Conservation (phyloP, 805 yeast genomes). For the Peterozyma xylosa region DNA sequence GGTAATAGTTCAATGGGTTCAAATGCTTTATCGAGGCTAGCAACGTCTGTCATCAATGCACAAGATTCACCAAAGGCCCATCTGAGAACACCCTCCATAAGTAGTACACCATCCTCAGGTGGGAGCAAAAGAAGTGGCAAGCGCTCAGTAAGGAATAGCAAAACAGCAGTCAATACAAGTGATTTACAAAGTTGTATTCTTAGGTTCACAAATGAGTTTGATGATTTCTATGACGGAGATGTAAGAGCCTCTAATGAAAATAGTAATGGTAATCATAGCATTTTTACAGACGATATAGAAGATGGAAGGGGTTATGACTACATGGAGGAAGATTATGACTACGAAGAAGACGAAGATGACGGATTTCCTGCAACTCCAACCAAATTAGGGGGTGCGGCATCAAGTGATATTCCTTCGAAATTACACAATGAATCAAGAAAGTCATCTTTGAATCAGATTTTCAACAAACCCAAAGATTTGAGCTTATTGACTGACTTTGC, state of each 20-base stretch:
- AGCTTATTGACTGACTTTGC: not conserved
- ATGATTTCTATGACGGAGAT: slow-evolving; percentile 23
- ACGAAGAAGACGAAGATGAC: slow-evolving; percentile 11
- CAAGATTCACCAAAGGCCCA: slow-evolving; percentile 13
- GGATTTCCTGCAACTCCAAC: slow-evolving; percentile 38
- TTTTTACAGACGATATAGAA: slow-evolving; percentile 17
- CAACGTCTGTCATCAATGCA: slow-evolving; percentile 20
- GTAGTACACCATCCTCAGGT: slow-evolving; percentile 4
- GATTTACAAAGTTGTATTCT: slow-evolving; percentile 32
- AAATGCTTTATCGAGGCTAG: slow-evolving; percentile 17
- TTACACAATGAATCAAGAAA: slow-evolving; percentile 9
- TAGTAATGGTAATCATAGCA: slow-evolving; percentile 15
- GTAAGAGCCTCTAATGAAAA: too few relatives aligned
- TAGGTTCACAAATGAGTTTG: slow-evolving; percentile 32
- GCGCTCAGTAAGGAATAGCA: slow-evolving; percentile 2
- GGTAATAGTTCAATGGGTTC: slow-evolving; percentile 2
- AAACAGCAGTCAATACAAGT: slow-evolving; percentile 23
- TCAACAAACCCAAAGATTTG: not conserved
- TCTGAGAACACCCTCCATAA: slow-evolving; percentile 13
- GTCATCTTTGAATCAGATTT: not conserved
- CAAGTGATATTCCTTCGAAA: slow-evolving; percentile 11
- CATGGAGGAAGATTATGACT: slow-evolving; percentile 7
- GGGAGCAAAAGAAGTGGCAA: slow-evolving; percentile 1
- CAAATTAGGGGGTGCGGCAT: slow-evolving; percentile 17
- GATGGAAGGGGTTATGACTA: slow-evolving; percentile 12